Evolutionary conservation across 2,329 filamentous ascomycete genomes (phyloP).

Genomic region (Colletotrichum liriopes): DNA sequence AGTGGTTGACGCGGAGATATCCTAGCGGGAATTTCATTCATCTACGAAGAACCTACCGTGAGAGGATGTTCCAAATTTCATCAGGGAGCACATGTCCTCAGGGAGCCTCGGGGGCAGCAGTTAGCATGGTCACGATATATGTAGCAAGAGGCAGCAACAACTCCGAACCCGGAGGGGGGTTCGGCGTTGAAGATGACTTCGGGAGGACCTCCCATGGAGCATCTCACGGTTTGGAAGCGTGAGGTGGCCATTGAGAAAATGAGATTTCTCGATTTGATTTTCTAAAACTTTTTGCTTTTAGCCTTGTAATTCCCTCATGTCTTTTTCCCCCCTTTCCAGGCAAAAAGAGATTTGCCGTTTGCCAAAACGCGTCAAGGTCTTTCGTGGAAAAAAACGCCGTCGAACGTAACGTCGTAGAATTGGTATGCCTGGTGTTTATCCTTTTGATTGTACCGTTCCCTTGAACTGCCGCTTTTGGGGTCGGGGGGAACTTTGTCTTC

Average conservation of each 20-base stretch:
- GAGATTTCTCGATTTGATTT: slow-evolving; percentile 57
- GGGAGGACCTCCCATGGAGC: slow-evolving; percentile 84
- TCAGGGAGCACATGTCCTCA: slow-evolving; percentile 5
- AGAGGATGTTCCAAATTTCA: slow-evolving; percentile 44
- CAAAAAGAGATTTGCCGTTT: slow-evolving; percentile 18
- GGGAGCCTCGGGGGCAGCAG: too few relatives aligned
- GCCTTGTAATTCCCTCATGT: slow-evolving; percentile 46
- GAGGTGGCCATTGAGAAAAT: slow-evolving; percentile 82
- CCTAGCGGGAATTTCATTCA: slow-evolving; percentile 71
- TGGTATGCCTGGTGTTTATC: slow-evolving; percentile 18
- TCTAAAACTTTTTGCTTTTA: slow-evolving; percentile 44
- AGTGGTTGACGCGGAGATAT: slow-evolving; percentile 90
- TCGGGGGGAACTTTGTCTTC: background rate
- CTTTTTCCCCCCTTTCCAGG: slow-evolving; percentile 45
- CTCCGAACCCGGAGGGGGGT: slow-evolving; percentile 8
- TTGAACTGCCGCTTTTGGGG: slow-evolving; percentile 38
- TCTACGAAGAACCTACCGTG: slow-evolving; percentile 27
- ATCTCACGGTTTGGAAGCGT: slow-evolving; percentile 74
- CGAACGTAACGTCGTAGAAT: slow-evolving; percentile 19
- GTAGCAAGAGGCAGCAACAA: slow-evolving; percentile 35
- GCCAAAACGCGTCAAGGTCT: slow-evolving; percentile 33
- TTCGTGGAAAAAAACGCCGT: slow-evolving; percentile 25
- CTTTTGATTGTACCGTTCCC: slow-evolving; percentile 16
- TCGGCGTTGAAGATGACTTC: slow-evolving; percentile 61
- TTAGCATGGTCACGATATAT: slow-evolving; percentile 34